Base-by-base conservation (phyloP, 2,329 filamentous ascomycete genomes). In the Botrytis cinerea region DNA sequence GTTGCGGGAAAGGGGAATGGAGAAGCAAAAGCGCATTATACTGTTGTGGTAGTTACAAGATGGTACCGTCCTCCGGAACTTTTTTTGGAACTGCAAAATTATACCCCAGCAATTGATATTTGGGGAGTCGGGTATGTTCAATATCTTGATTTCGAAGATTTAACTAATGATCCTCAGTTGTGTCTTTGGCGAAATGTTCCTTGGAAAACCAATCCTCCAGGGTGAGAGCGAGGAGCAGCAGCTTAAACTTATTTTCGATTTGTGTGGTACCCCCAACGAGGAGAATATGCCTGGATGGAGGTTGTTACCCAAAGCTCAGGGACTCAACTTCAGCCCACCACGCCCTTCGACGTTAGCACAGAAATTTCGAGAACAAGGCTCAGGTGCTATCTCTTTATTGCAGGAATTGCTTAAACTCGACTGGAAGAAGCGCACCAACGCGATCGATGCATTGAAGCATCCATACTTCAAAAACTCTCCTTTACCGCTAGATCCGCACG, bases 11-110 rank as follows among this genome's bases (percentile, higher is more conserved):
- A 87, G 74, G 93, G 94, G 54, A 93, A 93, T 75, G 95, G 96
- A 61, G 92, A 95, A 73, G 95, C 95, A 0, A 89, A 89, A 73
- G 88, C 95, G 80, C 95, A 98, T 76, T 99, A 99, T 83, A 99
- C 96, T 7, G 94, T 93, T n/a, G 85, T 98, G 22, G 96, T 99
- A 28, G 96, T 99, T 18, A 99, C 96, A 25, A 87, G 96, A 79
- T 99, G 96, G 96, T 99, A 99, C 82, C 88, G 96, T 38, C 96
- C 96, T 48, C 96, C 96, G 0, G 96, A 99, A 86, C 86, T 99
- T 57, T 86, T 99, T 46, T 87, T 99, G 67, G 92, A 95, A 76
- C 86, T 99, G 46, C 91, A 94, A 78, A 90, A 90, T 77, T 99
- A 99, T 83, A 99, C 96, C n/a, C 94, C 95, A 22, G 95, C 96